Evolutionary conservation across 2,329 filamentous ascomycete species (phyloP).

Genomic region (Botrytis sinoallii): DNA sequence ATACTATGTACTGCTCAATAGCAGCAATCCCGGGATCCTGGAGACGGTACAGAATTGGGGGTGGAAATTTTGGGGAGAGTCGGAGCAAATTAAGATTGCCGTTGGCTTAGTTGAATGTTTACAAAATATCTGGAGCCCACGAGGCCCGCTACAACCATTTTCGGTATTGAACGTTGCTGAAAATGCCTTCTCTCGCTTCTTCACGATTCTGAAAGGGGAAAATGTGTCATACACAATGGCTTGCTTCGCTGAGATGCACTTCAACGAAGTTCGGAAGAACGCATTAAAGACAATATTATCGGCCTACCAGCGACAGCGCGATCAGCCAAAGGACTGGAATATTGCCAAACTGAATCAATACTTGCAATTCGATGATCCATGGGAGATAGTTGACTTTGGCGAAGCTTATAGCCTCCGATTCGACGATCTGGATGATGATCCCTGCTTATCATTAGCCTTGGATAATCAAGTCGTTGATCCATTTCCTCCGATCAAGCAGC

Average conservation of each 20-base stretch:
- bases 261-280: slow-evolving; percentile 57
- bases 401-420: slow-evolving; percentile 56
- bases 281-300: slow-evolving; percentile 55
- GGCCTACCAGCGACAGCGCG: slow-evolving; percentile 55
- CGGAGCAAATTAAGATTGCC: slow-evolving; percentile 59
- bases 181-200: slow-evolving; percentile 53
- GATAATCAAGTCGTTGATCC: slow-evolving; percentile 36
- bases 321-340: slow-evolving; percentile 58
- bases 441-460: slow-evolving; percentile 35
- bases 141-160: slow-evolving; percentile 53
- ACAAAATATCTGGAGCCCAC: slow-evolving; percentile 55
- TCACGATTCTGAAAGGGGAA: slow-evolving; percentile 55
- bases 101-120: slow-evolving; percentile 58
- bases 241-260: slow-evolving; percentile 66
- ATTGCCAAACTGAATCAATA: slow-evolving; percentile 53
- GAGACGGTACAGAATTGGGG: slow-evolving; percentile 56
- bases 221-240: slow-evolving; percentile 66
- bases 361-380: slow-evolving; percentile 64
- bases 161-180: slow-evolving; percentile 42
- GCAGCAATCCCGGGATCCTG: slow-evolving; percentile 54
- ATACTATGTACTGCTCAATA: slow-evolving; percentile 62
- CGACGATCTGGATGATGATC: slow-evolving; percentile 41
- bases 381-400: slow-evolving; percentile 64
- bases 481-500: slow-evolving; percentile 51
- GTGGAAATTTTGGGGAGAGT: slow-evolving; percentile 52